These are phyloP conservation scores for Alnus rubra DNA, from an alignment of 306 rosid genomes.

Conservation along the genomic window DNA sequence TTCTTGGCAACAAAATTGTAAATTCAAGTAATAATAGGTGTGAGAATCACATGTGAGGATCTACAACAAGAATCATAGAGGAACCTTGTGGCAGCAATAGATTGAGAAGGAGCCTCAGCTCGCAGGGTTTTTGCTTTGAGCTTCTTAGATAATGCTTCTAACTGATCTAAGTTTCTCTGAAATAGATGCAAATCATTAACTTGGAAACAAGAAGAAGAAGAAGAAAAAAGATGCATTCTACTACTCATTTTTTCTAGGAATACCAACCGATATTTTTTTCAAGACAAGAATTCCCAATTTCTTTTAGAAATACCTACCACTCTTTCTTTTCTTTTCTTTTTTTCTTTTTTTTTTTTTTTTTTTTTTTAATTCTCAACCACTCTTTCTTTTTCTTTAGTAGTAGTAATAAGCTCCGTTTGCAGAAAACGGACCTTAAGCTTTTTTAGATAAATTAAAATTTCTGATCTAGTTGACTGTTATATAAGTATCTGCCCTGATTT, in stretches of 20 bases:
- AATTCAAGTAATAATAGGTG: no score
- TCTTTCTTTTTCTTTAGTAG: no score
- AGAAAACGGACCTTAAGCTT: neutral
- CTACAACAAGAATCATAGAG: slow-evolving; percentile 6
- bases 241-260: neutral
- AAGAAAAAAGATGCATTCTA: neutral
- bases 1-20: neutral
- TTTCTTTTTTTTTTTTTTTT: no score
- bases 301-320: neutral
- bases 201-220: slow-evolving; percentile 16
- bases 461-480: neutral
- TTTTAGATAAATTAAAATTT: neutral
- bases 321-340: no score
- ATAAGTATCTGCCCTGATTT: no score
- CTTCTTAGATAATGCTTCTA: slow-evolving; percentile 94
- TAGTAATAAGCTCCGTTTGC: no score
- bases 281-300: neutral
- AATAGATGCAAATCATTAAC: slow-evolving; percentile 14
- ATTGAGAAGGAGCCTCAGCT: slow-evolving; percentile 87
- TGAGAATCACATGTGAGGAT: neutral
- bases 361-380: no score
- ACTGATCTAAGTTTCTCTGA: slow-evolving; percentile 93
- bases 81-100: slow-evolving; percentile 95
- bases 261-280: neutral
- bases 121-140: slow-evolving; percentile 86